Conservation (phyloP, 805 yeast genomes). For the Sugiyamaella floridensis region DNA sequence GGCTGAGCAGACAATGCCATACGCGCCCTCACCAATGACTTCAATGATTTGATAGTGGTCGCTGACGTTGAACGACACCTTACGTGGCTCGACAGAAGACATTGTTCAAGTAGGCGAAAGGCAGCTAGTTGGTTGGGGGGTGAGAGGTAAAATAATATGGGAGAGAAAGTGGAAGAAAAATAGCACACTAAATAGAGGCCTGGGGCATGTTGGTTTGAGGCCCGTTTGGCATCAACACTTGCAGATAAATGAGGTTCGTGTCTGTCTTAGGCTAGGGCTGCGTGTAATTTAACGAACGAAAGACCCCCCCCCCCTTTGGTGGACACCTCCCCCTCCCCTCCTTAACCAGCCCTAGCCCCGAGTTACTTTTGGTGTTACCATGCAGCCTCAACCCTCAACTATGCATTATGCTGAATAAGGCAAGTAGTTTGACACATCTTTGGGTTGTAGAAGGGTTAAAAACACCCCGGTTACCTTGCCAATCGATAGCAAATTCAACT, state of each 20-base stretch:
- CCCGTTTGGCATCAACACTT: background rate
- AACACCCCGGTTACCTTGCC: too few relatives aligned
- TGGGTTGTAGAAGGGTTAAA: too few relatives aligned
- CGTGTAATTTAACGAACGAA: background rate
- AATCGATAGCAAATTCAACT: too few relatives aligned
- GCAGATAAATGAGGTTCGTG: background rate
- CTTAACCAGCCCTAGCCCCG: background rate
- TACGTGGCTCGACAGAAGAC: background rate
- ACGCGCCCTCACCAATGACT: slow-evolving; percentile 92
- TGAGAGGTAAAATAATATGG: background rate
- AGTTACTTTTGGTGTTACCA: too few relatives aligned
- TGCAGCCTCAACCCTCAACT: too few relatives aligned
- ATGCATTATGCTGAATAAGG: too few relatives aligned
- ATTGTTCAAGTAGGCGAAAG: background rate
- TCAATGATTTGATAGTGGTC: slow-evolving; percentile 80
- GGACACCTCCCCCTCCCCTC: background rate
- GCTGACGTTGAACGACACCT: slow-evolving; percentile 62
- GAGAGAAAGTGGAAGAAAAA: background rate
- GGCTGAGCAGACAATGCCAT: slow-evolving; percentile 89
- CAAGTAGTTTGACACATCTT: too few relatives aligned
- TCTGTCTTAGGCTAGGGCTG: background rate
- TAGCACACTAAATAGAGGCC: background rate
- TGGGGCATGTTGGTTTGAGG: background rate
- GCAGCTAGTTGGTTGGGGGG: background rate
- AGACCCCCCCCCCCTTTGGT: background rate